phyloP scores from a whole-genome alignment of 495 filamentous ascomycete genomes.

The Aspergillus affinis region DNA sequence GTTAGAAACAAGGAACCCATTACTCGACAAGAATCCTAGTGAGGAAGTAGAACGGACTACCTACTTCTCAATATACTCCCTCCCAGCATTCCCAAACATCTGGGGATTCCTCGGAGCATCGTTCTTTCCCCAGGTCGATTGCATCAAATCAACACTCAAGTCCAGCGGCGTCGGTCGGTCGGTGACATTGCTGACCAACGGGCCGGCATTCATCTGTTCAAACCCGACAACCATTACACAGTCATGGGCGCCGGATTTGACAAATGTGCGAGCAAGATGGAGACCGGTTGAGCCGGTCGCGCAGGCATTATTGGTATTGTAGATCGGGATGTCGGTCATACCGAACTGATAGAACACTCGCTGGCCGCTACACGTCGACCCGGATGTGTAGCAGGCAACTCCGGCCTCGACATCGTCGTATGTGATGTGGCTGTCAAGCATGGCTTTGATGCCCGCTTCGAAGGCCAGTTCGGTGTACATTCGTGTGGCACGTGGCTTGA shows the following conservation, averaged over 20 bases:
- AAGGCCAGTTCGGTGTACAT: constrained; percentile 69
- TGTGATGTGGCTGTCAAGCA: constrained; percentile 88
- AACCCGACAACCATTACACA: constrained; percentile 88
- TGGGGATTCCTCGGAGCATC: constrained; percentile 68
- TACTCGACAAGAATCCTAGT: constrained; percentile 78
- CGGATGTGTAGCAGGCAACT: constrained; percentile 92
- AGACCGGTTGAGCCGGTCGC: constrained; percentile 85
- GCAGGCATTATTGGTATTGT: constrained; percentile 98
- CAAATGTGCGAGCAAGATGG: constrained; percentile 73
- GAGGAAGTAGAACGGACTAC: constrained; percentile 10
- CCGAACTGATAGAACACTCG: constrained; percentile 97
- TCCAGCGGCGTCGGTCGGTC: constrained; percentile 73
- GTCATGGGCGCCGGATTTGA: constrained; percentile 72
- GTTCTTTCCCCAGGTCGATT: constrained; percentile 71
- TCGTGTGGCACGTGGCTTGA: constrained; percentile 86
- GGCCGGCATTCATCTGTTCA: constrained; percentile 94
- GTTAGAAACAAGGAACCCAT: too few relatives aligned
- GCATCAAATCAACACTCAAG: constrained; percentile 71
- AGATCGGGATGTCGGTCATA: constrained; percentile 89
- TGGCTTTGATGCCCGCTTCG: constrained; percentile 89
- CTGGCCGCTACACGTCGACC: constrained; percentile 88
- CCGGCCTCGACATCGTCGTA: constrained; percentile 94
- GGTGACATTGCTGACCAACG: constrained; percentile 68
- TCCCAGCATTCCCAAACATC: constrained; percentile 89
- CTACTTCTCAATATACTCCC: constrained; percentile 90